Base-by-base conservation (phyloP, 805 yeast genomes). In the Suhomyces prunicola region DNA sequence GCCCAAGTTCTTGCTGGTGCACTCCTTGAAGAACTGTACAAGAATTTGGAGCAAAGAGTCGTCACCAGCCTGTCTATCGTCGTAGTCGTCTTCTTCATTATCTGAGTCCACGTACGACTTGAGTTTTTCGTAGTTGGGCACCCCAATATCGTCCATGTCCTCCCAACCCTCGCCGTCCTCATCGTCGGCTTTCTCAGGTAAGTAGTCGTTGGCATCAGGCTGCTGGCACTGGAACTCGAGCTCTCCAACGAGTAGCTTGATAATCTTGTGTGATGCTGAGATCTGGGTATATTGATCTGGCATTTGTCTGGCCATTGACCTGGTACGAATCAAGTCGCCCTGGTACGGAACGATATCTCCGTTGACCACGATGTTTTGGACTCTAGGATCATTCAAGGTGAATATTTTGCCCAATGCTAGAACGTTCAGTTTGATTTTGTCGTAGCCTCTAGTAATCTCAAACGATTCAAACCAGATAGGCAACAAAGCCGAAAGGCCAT, bases 401-500 rank as follows among this genome's bases (percentile, higher is more conserved):
- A 78, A 90, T 0, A 94, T 72, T 51, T 81, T 81, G 31, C 84
- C 84, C 41, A 94, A 74, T 0, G 97, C 97, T 27, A 80, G 64
- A n/a, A 88, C 79, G 61, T 82, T 83, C 44, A 76, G 83, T 56
- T 81, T 77, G 47, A 92, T 90, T 53, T 83, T 83, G 26, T 84
- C 88, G 52, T 79, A 84, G 0, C 97, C 97, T 54, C 93, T 77
- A 40, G 92, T 81, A 1, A 86, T 83, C 60, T 89, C 93, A 68
- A 90, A 92, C 2, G 90, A 80, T 24, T 82, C 83, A 47, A 93
- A 79, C 98, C 98, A 94, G 49, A 88, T 85, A 2, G 86, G 85
- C 49, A 93, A 66, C 1, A 90, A 82, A 3, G 79, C 68, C 23
- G 72, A 72, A 8, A 91, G 71, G 0, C 87, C 86, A 24, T 76